Evolutionary conservation across 2,329 filamentous ascomycete genomes (phyloP), one percentile per base, ranked within the genome.

Genomic region (Microsporum ferrugineum): DNA sequence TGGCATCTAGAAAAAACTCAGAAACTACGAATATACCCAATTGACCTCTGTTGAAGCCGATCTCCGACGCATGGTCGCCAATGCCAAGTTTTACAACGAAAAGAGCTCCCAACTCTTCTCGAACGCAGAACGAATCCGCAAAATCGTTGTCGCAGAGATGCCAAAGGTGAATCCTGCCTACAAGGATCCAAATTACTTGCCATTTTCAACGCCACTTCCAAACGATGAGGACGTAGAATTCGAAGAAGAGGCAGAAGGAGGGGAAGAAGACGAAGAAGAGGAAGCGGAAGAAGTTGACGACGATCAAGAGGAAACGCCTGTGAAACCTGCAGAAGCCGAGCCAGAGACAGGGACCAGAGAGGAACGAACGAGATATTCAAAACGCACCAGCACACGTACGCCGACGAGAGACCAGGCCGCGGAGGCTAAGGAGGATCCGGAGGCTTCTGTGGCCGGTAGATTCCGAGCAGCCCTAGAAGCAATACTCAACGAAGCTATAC

Each of bases 391-490:
- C 34, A 38, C 14, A 39, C 55, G 55, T 5, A 65, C 61, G 10
- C 60, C 63, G 66, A 67, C 63, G 60, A 63, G 59, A 63, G 66
- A 63, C 64, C 63, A 58, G 12, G 36, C 8, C 3, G 33, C n/a
- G 14, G 31, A 47, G 5, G 29, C 7, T 38, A 83, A 84, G 61
- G 88, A 87, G 3, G 83, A 91, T 57, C 86, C 72, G 7, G 49
- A 53, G 27, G 27, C 27, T n/a, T 31, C 31, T n/a, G 49, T 53
- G 12, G 49, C 49, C 27, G 29, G 27, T 23, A 53, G 29, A 34
- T 92, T 95, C 70, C 89, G 95, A 70, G 82, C 91, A 69, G 91
- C 90, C 0, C 90, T 96, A 70, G 89, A 95, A 67, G 89, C 90
- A 76, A 84, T 96, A 61, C 78, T 95, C 2, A 83, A 87, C 60